phyloP scores from a whole-genome alignment of 2,329 filamentous ascomycete species.

The Talaromyces piceae region DNA sequence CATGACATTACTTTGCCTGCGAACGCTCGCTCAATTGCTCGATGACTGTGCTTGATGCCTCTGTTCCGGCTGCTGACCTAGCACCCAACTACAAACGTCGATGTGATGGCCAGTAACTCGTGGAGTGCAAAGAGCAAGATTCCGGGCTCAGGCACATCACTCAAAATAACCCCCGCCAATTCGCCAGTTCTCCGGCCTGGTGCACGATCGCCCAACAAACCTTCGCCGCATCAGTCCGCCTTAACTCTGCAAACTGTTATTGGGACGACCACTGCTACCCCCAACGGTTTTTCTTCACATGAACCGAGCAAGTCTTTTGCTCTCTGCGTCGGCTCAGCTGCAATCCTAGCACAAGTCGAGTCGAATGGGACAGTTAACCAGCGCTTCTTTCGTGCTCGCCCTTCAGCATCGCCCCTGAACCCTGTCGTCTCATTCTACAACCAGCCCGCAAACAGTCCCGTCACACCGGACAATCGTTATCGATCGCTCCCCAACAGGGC shows the following conservation, averaged over 20 bases:
- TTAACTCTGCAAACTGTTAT: slow-evolving; percentile 77
- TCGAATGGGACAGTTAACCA: slow-evolving; percentile 59
- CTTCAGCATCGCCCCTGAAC: slow-evolving; percentile 61
- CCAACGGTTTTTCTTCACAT: slow-evolving; percentile 79
- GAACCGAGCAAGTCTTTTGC: slow-evolving; percentile 65
- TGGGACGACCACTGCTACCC: slow-evolving; percentile 77
- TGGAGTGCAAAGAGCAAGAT: slow-evolving; percentile 29
- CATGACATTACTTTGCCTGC: neutral
- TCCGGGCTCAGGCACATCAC: slow-evolving; percentile 26
- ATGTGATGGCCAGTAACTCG: slow-evolving; percentile 32
- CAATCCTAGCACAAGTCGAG: slow-evolving; percentile 78
- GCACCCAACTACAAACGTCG: slow-evolving; percentile 15
- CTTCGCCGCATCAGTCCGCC: slow-evolving; percentile 34
- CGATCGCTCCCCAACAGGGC: slow-evolving; percentile 51
- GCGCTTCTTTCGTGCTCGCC: slow-evolving; percentile 83
- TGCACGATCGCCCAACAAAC: slow-evolving; percentile 55
- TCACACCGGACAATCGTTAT: slow-evolving; percentile 49
- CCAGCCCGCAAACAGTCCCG: slow-evolving; percentile 46
- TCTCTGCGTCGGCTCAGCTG: slow-evolving; percentile 86
- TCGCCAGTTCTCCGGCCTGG: slow-evolving; percentile 61
- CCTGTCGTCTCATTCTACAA: slow-evolving; percentile 47
- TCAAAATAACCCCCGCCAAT: slow-evolving; percentile 68
- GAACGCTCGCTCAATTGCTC: neutral
- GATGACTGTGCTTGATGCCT: slow-evolving; percentile 7
- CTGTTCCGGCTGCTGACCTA: slow-evolving; percentile 8